Percentiles rank a stretch among this genome's conserved stretches.
Conservation (phyloP, 148 eudicot species). For the Vaccinium myrtillus region DNA sequence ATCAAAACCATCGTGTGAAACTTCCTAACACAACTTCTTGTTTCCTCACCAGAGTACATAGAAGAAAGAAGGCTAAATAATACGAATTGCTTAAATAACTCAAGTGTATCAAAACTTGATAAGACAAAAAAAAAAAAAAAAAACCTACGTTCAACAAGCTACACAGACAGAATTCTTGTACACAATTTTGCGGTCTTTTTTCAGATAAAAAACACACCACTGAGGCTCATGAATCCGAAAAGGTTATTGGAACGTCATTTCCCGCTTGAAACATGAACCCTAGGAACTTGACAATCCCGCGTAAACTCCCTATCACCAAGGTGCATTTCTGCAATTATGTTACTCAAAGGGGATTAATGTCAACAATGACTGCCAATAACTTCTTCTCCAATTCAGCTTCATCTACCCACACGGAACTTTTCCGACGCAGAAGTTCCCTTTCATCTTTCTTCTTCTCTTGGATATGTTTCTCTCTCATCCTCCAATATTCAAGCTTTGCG, state of each 20-base stretch:
- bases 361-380: slow-evolving; percentile 25
- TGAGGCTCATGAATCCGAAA: background rate
- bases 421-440: slow-evolving; percentile 50
- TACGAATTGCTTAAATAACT: background rate
- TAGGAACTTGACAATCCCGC: background rate
- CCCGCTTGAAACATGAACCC: background rate
- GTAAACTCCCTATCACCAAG: background rate
- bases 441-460: slow-evolving; percentile 49
- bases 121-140: too few species aligned
- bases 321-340: background rate
- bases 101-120: background rate
- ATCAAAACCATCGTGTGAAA: background rate
- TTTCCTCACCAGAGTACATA: background rate
- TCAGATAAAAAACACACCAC: background rate
- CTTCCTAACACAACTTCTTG: background rate
- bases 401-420: slow-evolving; percentile 75
- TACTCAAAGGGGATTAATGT: slow-evolving; percentile 21
- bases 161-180: background rate
- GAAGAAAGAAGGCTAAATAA: background rate
- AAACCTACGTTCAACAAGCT: background rate
- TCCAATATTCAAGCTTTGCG: slow-evolving; percentile 84
- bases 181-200: background rate
- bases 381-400: slow-evolving; percentile 45
- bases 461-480: slow-evolving; percentile 37
- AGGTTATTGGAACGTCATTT: background rate